Evolutionary conservation across 2,329 filamentous ascomycete species (phyloP).

Genomic region (Cladosporium sp.): DNA sequence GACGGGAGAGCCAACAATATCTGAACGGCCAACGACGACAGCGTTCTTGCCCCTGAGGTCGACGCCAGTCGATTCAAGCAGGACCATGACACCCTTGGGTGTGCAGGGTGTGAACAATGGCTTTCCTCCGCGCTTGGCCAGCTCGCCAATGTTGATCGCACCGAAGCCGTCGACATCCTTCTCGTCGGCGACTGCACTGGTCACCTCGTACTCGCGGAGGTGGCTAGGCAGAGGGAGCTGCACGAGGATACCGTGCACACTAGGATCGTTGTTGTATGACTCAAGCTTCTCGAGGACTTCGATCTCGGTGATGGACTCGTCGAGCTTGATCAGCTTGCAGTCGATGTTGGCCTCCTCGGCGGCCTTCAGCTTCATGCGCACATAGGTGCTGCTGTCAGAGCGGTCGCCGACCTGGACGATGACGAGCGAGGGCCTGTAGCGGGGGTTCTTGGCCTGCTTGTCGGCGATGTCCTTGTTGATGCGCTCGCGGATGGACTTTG

Average conservation of each 20-base stretch:
- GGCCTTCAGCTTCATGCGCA: constrained; percentile 99
- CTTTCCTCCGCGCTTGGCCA: constrained; percentile 89
- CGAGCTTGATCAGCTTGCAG: constrained; percentile 82
- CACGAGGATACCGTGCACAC: constrained; percentile 88
- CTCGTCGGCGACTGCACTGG: constrained; percentile 84
- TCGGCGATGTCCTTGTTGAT: constrained; percentile 78
- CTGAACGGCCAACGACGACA: constrained; percentile 89
- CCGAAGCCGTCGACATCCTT: constrained; percentile 99
- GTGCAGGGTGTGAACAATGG: constrained; percentile 94
- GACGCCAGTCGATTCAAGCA: constrained; percentile 80
- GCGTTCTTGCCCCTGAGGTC: constrained; percentile 87
- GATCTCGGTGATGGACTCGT: constrained; percentile 75
- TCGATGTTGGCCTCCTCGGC: constrained; percentile 91
- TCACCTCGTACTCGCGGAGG: constrained; percentile 86
- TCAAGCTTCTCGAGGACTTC: constrained; percentile 83
- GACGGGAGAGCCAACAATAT: constrained; percentile 96
- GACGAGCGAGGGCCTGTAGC: constrained; percentile 85
- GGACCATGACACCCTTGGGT: constrained; percentile 93
- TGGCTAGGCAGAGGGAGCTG: constrained; percentile 88
- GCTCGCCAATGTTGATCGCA: constrained; percentile 88
- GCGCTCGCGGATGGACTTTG: constrained; percentile 82
- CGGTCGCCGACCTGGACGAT: constrained; percentile 97
- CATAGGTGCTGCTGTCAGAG: constrained; percentile 90
- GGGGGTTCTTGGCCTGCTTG: constrained; percentile 78
- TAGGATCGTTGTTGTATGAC: constrained; percentile 79